Evolutionary conservation across 2,329 filamentous ascomycete species (phyloP), one percentile per base, ranked within the genome.

Genomic region (Fusarium xylarioides): DNA sequence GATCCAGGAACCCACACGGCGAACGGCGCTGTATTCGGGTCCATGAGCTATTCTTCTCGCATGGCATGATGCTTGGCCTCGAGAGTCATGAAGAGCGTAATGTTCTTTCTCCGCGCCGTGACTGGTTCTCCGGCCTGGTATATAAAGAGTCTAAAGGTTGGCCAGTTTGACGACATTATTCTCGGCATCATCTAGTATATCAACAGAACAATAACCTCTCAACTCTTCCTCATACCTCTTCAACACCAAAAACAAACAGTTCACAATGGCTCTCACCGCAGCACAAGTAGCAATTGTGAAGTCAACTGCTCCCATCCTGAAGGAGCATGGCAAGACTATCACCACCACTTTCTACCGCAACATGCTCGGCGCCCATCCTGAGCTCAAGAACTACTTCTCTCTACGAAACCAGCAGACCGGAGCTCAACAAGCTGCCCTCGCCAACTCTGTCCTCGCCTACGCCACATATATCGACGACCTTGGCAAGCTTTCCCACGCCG

Each of bases 331-430:
- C 81, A 84, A 85, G 23, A 83, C 86, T 50, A 93, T 95, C 81
- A 94, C 92, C n/a, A 86, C 85, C 4, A 83, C 87, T 70, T 95
- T 95, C 84, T 95, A 95, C 85, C 83, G 85, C 49, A 91, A 90
- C 82, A 86, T 95, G 83, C 85, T 95, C 34, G 71, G 70, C 21
- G 89, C 89, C 6, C 84, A 93, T 73, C 92, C 92, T 0, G 85
- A 87, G 32, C 86, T 95, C 35, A 89, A 89, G 74, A 90, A 91
- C 77, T 82, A 93, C 79, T 95, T 95, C 85, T 94, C 92, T 80
- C 84, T 88, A 56, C 87, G 91, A 11, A 91, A 92, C 74, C 93
- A 95, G 81, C 82, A 84, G 49, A 92, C 88, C 10, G 90, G 91
- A 40, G 88, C 89, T 63, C 93, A 95, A 79, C 87, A 91, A 8